Conservation (phyloP, 2,329 filamentous ascomycete genomes). For the Ascochyta pisi region DNA sequence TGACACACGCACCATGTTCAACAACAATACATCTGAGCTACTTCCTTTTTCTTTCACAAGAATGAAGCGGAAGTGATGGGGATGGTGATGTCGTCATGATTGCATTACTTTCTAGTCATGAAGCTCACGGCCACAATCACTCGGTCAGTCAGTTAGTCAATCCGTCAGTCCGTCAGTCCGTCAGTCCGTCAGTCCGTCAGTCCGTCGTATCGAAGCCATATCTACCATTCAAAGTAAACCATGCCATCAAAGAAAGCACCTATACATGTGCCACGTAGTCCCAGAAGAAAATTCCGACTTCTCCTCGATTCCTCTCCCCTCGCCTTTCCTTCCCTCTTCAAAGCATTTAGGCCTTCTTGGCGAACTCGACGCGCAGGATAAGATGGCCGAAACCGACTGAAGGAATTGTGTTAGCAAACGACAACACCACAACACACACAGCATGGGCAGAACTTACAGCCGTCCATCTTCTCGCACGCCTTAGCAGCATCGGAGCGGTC, state of each 20-base stretch:
- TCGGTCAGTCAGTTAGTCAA: neutral
- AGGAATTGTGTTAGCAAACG: conserved; percentile 23
- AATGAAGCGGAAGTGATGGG: too few species aligned
- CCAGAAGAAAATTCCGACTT: neutral
- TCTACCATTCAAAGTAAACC: neutral
- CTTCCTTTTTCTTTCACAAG: neutral
- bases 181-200: neutral
- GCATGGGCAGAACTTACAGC: conserved; percentile 63
- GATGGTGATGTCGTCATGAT: conserved; percentile 12
- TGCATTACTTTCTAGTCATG: conserved; percentile 14
- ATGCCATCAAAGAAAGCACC: neutral
- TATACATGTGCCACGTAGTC: too few species aligned
- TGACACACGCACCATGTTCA: too few species aligned
- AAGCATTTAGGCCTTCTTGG: conserved; percentile 62
- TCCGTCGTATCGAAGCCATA: neutral
- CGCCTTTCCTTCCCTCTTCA: neutral
- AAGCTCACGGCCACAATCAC: neutral
- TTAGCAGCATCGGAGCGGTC: conserved; percentile 88
- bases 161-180: neutral
- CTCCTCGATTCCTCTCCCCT: too few species aligned
- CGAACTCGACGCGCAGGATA: conserved; percentile 86
- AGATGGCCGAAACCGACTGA: conserved; percentile 79
- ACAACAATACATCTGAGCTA: neutral
- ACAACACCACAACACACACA: neutral
- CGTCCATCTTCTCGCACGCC: conserved; percentile 98